Percentiles rank a stretch among this genome's conserved stretches.
These are phyloP conservation scores for Scutellaria minor DNA, from an alignment of 257 asterid genomes.

Conservation along the genomic window DNA sequence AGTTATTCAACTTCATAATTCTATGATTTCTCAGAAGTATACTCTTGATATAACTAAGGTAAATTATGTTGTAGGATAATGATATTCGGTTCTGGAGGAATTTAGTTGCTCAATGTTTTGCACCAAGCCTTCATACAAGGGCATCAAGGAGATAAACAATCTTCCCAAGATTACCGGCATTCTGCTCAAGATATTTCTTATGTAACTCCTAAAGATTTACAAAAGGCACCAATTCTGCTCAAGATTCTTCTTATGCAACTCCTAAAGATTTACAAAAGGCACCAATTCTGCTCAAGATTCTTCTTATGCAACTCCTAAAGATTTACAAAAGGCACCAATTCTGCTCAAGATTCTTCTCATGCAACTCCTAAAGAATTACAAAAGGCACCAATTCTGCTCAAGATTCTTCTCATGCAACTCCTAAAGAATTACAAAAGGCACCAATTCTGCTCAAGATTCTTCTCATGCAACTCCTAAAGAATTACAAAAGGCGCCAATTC, in stretches of 20 bases:
- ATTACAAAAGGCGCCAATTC: not conserved
- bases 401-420: too few species aligned
- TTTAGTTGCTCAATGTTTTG: conserved; percentile 40
- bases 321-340: too few species aligned
- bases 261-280: not conserved
- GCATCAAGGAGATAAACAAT: conserved; percentile 1
- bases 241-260: not conserved
- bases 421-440: too few species aligned
- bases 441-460: not conserved
- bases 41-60: not conserved
- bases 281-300: not conserved
- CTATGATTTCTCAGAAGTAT: not conserved
- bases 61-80: conserved; percentile 37
- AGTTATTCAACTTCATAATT: not conserved
- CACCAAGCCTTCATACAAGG: conserved; percentile 36
- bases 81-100: conserved; percentile 44
- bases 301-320: not conserved
- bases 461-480: not conserved
- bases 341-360: not conserved
- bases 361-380: not conserved
- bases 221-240: not conserved
- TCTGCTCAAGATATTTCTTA: too few species aligned
- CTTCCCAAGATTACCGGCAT: conserved; percentile 29
- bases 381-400: not conserved
- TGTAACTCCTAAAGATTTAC: too few species aligned